Evolutionary conservation across 306 rosid genomes (phyloP).

Genomic region (Cucurbita maxima): DNA sequence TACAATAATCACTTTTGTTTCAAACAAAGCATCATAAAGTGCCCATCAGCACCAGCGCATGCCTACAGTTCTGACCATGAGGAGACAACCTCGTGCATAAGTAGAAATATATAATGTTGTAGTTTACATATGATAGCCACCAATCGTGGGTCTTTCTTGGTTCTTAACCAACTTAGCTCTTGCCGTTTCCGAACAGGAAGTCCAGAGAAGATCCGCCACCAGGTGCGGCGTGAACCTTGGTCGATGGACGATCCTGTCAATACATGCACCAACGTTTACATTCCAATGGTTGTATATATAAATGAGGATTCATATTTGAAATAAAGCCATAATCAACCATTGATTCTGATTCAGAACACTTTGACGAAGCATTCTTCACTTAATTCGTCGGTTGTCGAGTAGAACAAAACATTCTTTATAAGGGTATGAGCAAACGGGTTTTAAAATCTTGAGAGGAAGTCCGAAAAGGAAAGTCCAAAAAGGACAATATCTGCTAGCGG

Average conservation of each 20-base stretch:
- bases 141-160: not conserved
- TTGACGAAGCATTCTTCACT: not conserved
- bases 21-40: not conserved
- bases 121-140: not conserved
- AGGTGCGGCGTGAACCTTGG: constrained; percentile 92
- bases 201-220: constrained; percentile 92
- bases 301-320: too few relatives aligned
- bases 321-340: not conserved
- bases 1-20: not conserved
- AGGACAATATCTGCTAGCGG: too few relatives aligned
- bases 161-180: constrained; percentile 22
- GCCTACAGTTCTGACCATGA: not conserved
- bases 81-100: not conserved
- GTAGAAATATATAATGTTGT: not conserved
- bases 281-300: not conserved
- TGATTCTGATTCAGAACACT: not conserved
- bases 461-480: too few relatives aligned
- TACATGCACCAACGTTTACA: not conserved
- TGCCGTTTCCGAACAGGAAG: constrained; percentile 51
- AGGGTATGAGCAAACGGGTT: rapidly evolving
- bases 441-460: too few relatives aligned
- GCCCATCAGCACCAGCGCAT: not conserved
- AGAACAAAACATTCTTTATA: too few relatives aligned
- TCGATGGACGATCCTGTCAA: constrained; percentile 84
- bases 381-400: too few relatives aligned